Evolutionary conservation across 2,329 filamentous ascomycete genomes (phyloP).

Genomic region (Aciculosporium take): DNA sequence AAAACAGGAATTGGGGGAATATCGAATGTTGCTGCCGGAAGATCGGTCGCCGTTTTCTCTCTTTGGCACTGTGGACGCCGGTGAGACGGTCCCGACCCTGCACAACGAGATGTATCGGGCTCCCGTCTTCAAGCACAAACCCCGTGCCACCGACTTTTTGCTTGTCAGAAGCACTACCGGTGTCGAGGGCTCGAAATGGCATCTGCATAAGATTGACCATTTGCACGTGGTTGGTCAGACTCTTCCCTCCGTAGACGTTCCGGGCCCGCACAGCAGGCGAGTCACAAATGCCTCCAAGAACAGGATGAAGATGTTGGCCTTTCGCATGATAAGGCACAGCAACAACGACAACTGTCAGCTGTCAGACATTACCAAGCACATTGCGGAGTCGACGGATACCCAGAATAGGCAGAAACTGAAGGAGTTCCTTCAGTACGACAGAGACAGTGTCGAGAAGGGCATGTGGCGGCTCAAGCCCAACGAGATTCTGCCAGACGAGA

Average conservation of each 20-base stretch:
- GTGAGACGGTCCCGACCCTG: constrained; percentile 77
- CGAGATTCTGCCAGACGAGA: constrained; percentile 66
- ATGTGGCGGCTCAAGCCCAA: constrained; percentile 63
- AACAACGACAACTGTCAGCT: constrained; percentile 55
- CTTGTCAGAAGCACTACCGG: constrained; percentile 72
- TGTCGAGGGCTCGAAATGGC: constrained; percentile 64
- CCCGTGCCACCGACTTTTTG: constrained; percentile 71
- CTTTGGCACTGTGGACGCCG: constrained; percentile 84
- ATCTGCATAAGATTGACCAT: constrained; percentile 78
- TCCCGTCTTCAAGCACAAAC: constrained; percentile 76
- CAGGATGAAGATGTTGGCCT: constrained; percentile 89
- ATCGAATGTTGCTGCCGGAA: constrained; percentile 74
- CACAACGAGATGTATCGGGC: constrained; percentile 94
- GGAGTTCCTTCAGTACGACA: constrained; percentile 86
- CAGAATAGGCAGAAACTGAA: constrained; percentile 96
- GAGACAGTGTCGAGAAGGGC: constrained; percentile 56
- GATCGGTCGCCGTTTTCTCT: constrained; percentile 93
- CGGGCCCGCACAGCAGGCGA: constrained; percentile 83
- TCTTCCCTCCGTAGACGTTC: constrained; percentile 82
- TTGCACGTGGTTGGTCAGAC: constrained; percentile 85
- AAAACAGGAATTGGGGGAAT: constrained; percentile 77
- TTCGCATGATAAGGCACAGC: constrained; percentile 71
- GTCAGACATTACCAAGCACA: constrained; percentile 79
- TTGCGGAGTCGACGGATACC: constrained; percentile 84
- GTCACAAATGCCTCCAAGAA: constrained; percentile 97